These are phyloP conservation scores for Metarhizium humberi DNA, from an alignment of 2,329 filamentous ascomycete species.

Conservation along the genomic window DNA sequence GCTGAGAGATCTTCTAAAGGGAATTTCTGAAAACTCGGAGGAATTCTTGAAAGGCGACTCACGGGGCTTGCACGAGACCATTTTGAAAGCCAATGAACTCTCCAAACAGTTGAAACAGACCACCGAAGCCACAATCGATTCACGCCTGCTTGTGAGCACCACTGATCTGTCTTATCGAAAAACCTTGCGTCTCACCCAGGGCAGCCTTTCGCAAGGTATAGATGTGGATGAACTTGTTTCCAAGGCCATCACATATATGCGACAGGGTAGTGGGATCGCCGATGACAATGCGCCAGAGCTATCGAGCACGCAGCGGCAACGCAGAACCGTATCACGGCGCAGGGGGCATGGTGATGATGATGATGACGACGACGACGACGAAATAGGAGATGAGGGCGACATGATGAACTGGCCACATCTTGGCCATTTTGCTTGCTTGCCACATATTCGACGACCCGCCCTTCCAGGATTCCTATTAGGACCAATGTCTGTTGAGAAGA, in stretches of 20 bases:
- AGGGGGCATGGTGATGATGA: conserved; percentile 36
- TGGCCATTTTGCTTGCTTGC: conserved; percentile 67
- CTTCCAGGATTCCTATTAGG: conserved; percentile 80
- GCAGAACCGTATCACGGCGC: conserved; percentile 22
- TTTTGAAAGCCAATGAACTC: conserved; percentile 56
- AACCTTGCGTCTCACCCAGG: conserved; percentile 63
- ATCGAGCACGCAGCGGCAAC: conserved; percentile 38
- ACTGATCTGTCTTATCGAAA: conserved; percentile 76
- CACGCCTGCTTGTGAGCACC: conserved; percentile 71
- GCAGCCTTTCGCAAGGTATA: conserved; percentile 63
- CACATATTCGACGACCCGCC: conserved; percentile 62
- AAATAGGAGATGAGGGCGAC: conserved; percentile 64
- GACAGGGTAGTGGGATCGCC: conserved; percentile 47
- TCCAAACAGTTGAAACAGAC: conserved; percentile 73
- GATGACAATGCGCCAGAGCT: conserved; percentile 42
- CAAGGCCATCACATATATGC: conserved; percentile 85
- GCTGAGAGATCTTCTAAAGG: conserved; percentile 57
- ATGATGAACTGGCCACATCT: conserved; percentile 80
- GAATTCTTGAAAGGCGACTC: conserved; percentile 61
- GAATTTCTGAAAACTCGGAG: conserved; percentile 57
- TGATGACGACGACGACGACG: conserved; percentile 43
- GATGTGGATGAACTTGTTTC: conserved; percentile 89
- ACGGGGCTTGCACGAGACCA: conserved; percentile 52
- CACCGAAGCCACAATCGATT: conserved; percentile 82
- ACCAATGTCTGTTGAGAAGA: conserved; percentile 82